Percentiles rank a stretch among this genome's conserved stretches.
Evolutionary conservation across 305 asterid genomes (phyloP).

Genomic region (Stenogyne calaminthoides): DNA sequence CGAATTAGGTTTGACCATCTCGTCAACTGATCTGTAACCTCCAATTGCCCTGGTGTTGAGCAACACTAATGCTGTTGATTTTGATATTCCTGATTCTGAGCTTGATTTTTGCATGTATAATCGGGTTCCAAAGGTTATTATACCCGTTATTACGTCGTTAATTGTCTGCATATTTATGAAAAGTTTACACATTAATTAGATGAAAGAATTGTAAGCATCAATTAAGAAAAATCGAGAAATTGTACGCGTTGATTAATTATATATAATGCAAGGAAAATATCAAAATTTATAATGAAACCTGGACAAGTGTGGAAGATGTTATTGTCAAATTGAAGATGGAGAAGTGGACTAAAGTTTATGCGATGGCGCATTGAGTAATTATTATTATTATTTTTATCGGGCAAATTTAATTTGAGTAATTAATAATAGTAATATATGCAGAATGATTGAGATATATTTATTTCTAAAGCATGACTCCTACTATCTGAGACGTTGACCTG

Average conservation of each 20-base stretch:
- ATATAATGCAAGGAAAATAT: not conserved
- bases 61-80: slow-evolving; percentile 51
- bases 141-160: slow-evolving; percentile 68
- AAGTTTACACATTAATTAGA: not conserved
- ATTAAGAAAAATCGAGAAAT: too few species aligned
- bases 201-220: not conserved
- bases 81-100: slow-evolving; percentile 33
- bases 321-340: too few species aligned
- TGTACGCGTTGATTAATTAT: too few species aligned
- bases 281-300: too few species aligned
- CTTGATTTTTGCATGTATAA: slow-evolving; percentile 55
- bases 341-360: too few species aligned
- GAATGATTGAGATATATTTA: too few species aligned
- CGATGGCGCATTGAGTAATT: too few species aligned
- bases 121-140: slow-evolving; percentile 53
- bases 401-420: too few species aligned
- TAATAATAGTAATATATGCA: too few species aligned
- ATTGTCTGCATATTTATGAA: slow-evolving; percentile 43
- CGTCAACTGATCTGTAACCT: slow-evolving; percentile 67
- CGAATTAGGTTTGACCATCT: slow-evolving; percentile 60
- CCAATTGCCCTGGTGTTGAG: slow-evolving; percentile 61
- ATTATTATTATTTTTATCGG: too few species aligned
- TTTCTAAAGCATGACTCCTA: not conserved
- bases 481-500: not conserved
- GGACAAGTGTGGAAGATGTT: not conserved